Conservation (phyloP, 2,329 filamentous ascomycete genomes). For the Blastomyces parvus region DNA sequence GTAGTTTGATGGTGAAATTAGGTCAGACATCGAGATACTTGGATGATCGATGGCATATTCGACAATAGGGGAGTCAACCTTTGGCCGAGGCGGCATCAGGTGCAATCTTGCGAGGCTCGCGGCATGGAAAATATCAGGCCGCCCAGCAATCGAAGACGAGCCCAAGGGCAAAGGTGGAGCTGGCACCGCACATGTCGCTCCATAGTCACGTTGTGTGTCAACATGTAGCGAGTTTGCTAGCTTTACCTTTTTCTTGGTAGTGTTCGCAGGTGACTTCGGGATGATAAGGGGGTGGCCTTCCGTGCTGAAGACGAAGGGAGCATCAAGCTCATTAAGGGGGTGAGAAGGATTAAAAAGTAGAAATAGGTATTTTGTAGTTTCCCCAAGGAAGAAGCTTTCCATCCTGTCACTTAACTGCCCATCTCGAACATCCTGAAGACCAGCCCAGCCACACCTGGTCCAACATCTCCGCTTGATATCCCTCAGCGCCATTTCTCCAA, state of each 20-base stretch:
- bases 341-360: constrained; percentile 79
- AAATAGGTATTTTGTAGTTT: constrained; percentile 93
- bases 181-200: constrained; percentile 52
- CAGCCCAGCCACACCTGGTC: constrained; percentile 88
- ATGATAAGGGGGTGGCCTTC: constrained; percentile 91
- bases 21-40: constrained; percentile 46
- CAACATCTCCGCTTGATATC: constrained; percentile 85
- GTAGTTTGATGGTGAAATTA: constrained; percentile 60
- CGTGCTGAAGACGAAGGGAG: constrained; percentile 85
- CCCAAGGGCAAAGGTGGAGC: constrained; percentile 54
- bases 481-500: constrained; percentile 86
- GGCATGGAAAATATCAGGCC: constrained; percentile 77
- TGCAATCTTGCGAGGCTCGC: constrained; percentile 76
- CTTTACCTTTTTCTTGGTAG: background rate
- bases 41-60: constrained; percentile 47
- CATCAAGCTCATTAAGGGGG: constrained; percentile 77
- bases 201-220: constrained; percentile 16
- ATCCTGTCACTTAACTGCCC: constrained; percentile 88
- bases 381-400: constrained; percentile 97
- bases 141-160: constrained; percentile 68
- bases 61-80: constrained; percentile 48
- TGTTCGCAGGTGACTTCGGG: constrained; percentile 37
- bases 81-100: constrained; percentile 52
- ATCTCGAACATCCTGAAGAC: constrained; percentile 68
- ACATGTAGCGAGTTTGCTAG: constrained; percentile 12